A percentile compares a stretch with the other conserved stretches of the same genome.
These are phyloP conservation scores for Odonthalia washingtoniensis DNA, from an alignment of 31 red algal species.

Conservation along the genomic window DNA sequence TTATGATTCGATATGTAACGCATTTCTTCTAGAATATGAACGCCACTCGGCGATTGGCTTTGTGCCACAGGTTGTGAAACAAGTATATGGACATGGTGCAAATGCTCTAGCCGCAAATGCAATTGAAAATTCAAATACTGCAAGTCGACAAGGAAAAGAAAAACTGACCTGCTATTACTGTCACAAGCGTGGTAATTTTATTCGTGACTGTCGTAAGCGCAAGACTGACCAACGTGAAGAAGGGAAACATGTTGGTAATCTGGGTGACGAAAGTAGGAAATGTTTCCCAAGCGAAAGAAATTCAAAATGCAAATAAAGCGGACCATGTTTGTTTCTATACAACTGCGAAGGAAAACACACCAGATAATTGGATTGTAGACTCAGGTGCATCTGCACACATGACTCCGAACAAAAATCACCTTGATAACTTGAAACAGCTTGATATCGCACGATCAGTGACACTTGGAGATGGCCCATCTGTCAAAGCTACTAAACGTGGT, in stretches of 20 bases:
- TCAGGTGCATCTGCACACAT: not conserved
- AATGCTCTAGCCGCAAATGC: not conserved
- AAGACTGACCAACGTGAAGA: not conserved
- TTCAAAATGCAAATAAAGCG: not conserved
- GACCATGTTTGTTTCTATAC: not conserved
- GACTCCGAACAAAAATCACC: not conserved
- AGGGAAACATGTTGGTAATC: not conserved
- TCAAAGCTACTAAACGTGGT: not conserved
- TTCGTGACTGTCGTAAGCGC: slow-evolving; percentile 5
- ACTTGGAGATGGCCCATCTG: not conserved
- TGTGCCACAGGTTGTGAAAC: not conserved
- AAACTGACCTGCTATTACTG: not conserved
- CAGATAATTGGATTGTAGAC: not conserved
- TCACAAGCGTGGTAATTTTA: not conserved
- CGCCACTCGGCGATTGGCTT: not conserved
- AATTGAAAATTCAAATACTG: not conserved
- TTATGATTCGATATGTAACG: slow-evolving; percentile 15
- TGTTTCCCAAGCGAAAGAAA: not conserved
- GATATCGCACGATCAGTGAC: not conserved
- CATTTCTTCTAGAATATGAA: slow-evolving; percentile 23
- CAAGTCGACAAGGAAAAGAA: not conserved
- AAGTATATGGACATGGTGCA: not conserved
- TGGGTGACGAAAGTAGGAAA: not conserved
- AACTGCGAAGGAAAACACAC: not conserved
- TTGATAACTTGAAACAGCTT: not conserved